phyloP scores from a whole-genome alignment of 176 grass and related monocot species.

The Puya raimondii region DNA sequence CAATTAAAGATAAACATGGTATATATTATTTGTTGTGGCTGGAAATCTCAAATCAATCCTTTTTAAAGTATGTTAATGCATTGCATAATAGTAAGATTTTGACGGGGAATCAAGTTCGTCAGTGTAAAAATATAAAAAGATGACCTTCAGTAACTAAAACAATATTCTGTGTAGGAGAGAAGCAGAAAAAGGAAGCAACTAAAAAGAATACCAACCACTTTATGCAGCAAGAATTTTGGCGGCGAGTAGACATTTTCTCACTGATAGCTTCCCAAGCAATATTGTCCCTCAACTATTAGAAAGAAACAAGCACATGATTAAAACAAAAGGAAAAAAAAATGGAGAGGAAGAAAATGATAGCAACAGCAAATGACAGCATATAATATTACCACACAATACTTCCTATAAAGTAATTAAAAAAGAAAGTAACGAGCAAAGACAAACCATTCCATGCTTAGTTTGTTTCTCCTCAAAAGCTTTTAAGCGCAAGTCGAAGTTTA shows the following conservation, averaged over 20 bases:
- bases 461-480: conserved; percentile 34
- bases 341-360: not conserved
- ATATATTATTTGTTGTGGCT: too few relatives aligned
- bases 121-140: not conserved
- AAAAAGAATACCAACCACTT: conserved; percentile 60
- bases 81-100: too few relatives aligned
- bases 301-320: conserved; percentile 26
- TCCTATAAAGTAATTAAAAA: not conserved
- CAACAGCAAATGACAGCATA: not conserved
- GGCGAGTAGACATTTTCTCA: conserved; percentile 62
- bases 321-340: conserved; percentile 7
- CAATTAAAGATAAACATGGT: too few relatives aligned
- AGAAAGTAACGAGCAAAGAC: conserved; percentile 16
- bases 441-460: conserved; percentile 37
- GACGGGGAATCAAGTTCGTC: not conserved
- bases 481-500: conserved; percentile 62
- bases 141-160: not conserved
- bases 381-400: not conserved
- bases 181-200: conserved; percentile 4
- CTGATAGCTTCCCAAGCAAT: conserved; percentile 81
- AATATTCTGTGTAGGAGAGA: not conserved
- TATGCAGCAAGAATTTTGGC: conserved; percentile 8
- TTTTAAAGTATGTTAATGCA: too few relatives aligned
- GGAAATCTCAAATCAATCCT: too few relatives aligned
- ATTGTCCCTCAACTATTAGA: conserved; percentile 63